These are phyloP conservation scores for Andrographis paniculata DNA, from an alignment of 305 asterid genomes.

Conservation along the genomic window DNA sequence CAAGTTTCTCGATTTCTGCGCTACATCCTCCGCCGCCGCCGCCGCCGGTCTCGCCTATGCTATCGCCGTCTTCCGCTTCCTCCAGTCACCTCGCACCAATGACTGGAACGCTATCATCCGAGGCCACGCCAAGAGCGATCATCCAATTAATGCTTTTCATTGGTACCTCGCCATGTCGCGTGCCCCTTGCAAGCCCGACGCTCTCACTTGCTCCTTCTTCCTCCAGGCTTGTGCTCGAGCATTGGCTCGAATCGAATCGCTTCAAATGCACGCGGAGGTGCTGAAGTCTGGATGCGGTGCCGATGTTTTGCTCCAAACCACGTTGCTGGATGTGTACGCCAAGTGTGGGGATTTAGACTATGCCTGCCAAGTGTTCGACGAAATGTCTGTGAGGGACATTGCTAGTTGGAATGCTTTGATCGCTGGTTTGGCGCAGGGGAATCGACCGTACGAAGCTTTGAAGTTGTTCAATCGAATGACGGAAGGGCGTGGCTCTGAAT, in stretches of 20 bases:
- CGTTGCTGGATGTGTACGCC: conserved; percentile 63
- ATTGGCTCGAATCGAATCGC: conserved; percentile 37
- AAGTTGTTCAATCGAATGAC: conserved; percentile 48
- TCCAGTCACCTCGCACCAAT: conserved; percentile 50
- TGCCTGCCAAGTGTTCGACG: conserved; percentile 63
- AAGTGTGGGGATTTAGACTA: conserved; percentile 51
- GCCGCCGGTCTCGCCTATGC: conserved; percentile 52
- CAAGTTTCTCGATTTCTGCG: conserved; percentile 63
- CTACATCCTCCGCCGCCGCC: conserved; percentile 46
- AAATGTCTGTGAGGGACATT: conserved; percentile 62
- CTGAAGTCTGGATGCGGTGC: conserved; percentile 41
- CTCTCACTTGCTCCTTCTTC: conserved; percentile 83
- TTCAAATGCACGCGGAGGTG: conserved; percentile 55
- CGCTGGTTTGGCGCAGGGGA: conserved; percentile 89
- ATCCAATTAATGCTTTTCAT: conserved; percentile 48
- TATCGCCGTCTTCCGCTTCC: conserved; percentile 39
- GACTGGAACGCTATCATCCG: conserved; percentile 97
- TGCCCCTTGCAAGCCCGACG: conserved; percentile 62
- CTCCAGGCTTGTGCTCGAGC: conserved; percentile 93
- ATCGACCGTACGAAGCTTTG: conserved; percentile 57
- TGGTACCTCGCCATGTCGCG: conserved; percentile 62
- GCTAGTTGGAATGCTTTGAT: conserved; percentile 88
- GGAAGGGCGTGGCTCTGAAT: conserved; percentile 16
- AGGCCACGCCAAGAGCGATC: conserved; percentile 73
- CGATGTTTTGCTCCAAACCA: conserved; percentile 68